Evolutionary conservation across 768 basidiomycete species (phyloP).

Genomic region (Tulasnella sp.): DNA sequence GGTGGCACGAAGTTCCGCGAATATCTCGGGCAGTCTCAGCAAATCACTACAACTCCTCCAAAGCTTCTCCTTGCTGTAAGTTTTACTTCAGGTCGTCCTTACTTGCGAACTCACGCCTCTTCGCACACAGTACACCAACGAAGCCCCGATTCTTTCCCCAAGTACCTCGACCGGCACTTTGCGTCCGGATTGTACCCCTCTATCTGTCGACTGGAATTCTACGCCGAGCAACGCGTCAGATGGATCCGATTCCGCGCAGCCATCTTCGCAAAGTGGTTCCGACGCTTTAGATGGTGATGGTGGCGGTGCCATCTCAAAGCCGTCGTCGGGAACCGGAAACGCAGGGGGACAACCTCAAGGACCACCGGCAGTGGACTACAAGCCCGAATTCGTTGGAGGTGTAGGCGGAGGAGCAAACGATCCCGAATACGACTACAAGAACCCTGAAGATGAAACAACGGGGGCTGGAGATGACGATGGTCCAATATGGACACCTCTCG

Average conservation of each 20-base stretch:
- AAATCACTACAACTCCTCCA: not conserved
- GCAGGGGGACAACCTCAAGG: not conserved
- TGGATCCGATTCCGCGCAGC: not conserved
- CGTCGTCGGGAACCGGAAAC: not conserved
- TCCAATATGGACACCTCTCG: too few species aligned
- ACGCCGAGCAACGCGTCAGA: not conserved
- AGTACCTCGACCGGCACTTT: not conserved
- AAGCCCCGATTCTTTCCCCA: not conserved
- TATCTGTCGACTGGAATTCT: not conserved
- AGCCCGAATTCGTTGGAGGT: conserved; percentile 11
- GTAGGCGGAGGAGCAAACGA: conserved; percentile 15
- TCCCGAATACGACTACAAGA: conserved; percentile 3
- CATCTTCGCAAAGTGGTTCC: not conserved
- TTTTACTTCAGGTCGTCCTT: not conserved
- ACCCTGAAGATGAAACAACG: too few species aligned
- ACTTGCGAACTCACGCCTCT: not conserved
- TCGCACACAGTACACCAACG: not conserved
- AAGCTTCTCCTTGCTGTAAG: conserved; percentile 1
- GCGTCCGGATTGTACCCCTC: not conserved
- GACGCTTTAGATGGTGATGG: not conserved
- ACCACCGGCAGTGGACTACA: not conserved
- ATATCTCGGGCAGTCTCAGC: not conserved
- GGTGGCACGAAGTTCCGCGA: conserved; percentile 13
- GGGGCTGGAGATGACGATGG: too few species aligned
- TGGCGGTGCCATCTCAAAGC: not conserved